Conservation (phyloP, 257 asterid genomes). For the Lycium ferocissimum region DNA sequence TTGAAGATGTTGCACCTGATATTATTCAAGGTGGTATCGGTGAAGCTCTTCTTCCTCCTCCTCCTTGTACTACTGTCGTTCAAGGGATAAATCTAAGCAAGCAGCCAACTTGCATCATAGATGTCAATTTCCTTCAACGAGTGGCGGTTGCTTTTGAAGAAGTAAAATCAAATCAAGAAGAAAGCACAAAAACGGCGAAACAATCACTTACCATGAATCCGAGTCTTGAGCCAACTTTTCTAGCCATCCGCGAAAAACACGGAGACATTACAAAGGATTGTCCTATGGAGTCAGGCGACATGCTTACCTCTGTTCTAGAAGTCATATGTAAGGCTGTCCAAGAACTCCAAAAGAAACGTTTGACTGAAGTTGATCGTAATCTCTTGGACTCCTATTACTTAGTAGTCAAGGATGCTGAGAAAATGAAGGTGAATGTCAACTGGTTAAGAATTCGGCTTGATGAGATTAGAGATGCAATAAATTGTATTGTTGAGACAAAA, state of each 20-base stretch:
- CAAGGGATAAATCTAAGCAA: neutral
- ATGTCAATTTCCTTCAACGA: slow-evolving; percentile 32
- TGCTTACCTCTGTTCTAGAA: slow-evolving; percentile 25
- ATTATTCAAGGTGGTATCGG: neutral
- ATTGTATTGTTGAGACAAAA: slow-evolving; percentile 21
- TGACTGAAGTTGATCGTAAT: slow-evolving; percentile 31
- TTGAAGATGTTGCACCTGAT: neutral
- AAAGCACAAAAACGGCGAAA: neutral
- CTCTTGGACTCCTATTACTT: slow-evolving; percentile 38
- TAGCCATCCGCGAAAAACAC: slow-evolving; percentile 34
- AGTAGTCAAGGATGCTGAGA: slow-evolving; percentile 39
- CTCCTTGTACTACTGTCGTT: too few species aligned
- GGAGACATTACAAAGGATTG: slow-evolving; percentile 38
- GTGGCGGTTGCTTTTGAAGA: slow-evolving; percentile 35
- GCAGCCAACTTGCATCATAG: slow-evolving; percentile 16
- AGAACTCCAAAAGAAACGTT: slow-evolving; percentile 36
- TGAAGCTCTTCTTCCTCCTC: neutral
- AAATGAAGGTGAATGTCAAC: slow-evolving; percentile 45
- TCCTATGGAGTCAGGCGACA: slow-evolving; percentile 37
- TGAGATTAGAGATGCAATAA: slow-evolving; percentile 41
- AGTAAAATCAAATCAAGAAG: slow-evolving; percentile 20
- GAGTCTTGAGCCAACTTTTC: slow-evolving; percentile 24
- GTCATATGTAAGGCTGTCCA: slow-evolving; percentile 45
- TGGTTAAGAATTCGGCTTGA: slow-evolving; percentile 42
- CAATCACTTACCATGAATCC: neutral